phyloP scores from a whole-genome alignment of 306 rosid genomes.

The Dryas alaskensis region DNA sequence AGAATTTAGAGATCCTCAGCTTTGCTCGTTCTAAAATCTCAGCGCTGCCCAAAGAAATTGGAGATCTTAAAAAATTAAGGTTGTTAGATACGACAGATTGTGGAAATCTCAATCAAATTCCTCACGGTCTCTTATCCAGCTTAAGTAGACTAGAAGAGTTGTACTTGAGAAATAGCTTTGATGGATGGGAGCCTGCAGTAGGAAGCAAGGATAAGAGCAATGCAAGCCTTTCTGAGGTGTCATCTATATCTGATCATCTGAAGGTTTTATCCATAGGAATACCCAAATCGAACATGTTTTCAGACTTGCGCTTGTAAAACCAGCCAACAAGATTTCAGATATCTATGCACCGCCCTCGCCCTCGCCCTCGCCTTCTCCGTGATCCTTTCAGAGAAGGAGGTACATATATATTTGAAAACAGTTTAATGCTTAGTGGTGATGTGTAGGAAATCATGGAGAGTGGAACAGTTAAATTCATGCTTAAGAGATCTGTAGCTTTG shows the following conservation, averaged over 20 bases:
- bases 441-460: too few relatives aligned
- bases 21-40: background rate
- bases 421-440: too few relatives aligned
- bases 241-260: background rate
- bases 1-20: background rate
- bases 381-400: too few relatives aligned
- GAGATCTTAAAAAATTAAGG: background rate
- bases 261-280: background rate
- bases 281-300: background rate
- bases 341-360: too few relatives aligned
- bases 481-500: too few relatives aligned
- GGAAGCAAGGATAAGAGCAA: background rate
- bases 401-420: too few relatives aligned
- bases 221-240: background rate
- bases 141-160: constrained; percentile 1
- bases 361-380: too few relatives aligned
- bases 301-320: background rate
- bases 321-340: background rate
- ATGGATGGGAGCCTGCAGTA: background rate
- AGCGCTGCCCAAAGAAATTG: background rate
- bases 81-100: background rate
- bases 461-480: too few relatives aligned
- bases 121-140: background rate
- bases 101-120: background rate
- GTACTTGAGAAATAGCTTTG: background rate